These are phyloP conservation scores for Xylaria hypoxylon DNA, from an alignment of 2,329 filamentous ascomycete species.

Conservation along the genomic window DNA sequence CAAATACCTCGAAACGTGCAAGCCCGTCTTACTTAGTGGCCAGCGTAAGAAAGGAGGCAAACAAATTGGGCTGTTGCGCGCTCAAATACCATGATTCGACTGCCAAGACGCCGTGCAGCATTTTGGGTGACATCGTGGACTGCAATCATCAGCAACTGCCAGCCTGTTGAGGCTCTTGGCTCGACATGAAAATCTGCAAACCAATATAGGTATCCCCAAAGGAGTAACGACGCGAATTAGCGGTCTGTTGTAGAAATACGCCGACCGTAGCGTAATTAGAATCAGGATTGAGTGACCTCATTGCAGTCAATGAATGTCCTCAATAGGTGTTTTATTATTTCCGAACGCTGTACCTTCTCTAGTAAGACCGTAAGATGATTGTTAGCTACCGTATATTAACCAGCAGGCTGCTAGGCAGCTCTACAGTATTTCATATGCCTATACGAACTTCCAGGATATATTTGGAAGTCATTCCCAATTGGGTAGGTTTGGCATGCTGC, in stretches of 20 bases:
- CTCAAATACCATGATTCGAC: constrained; percentile 19
- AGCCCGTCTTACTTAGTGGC: constrained; percentile 8
- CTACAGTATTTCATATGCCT: neutral
- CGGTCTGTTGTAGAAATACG: constrained; percentile 10
- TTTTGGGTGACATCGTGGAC: constrained; percentile 24
- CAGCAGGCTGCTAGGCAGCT: neutral
- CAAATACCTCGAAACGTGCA: constrained; percentile 3
- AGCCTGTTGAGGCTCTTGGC: constrained; percentile 22
- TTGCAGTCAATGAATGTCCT: neutral
- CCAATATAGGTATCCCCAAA: constrained; percentile 16
- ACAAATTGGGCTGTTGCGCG: constrained; percentile 2
- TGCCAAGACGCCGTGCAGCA: constrained; percentile 29
- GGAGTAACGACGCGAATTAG: neutral
- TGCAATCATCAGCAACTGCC: constrained; percentile 15
- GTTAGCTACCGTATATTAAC: neutral
- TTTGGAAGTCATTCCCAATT: constrained; percentile 37
- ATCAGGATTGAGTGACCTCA: neutral
- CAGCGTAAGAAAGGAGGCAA: constrained; percentile 2
- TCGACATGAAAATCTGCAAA: constrained; percentile 21
- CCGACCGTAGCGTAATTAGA: neutral
- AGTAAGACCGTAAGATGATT: neutral
- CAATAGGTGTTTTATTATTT: neutral
- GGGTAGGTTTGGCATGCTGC: neutral
- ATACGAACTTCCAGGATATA: constrained; percentile 28
- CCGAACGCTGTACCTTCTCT: neutral